Evolutionary conservation across 2,329 filamentous ascomycete genomes (phyloP).

Genomic region (Dothiorella sarmentorum): DNA sequence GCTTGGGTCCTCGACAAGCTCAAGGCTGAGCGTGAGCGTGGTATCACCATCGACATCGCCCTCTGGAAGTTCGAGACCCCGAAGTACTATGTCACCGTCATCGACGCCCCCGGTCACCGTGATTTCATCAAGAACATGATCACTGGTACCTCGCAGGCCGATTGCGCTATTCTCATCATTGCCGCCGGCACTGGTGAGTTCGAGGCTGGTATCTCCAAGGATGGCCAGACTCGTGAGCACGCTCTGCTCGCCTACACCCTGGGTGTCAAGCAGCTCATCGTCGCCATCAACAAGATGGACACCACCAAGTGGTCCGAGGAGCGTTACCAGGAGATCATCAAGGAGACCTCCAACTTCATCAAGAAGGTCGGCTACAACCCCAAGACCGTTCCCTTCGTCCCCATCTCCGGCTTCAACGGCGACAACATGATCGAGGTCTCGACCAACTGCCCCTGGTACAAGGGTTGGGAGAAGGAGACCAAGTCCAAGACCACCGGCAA

Average conservation of each 20-base stretch:
- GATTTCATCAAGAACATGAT: conserved; percentile 99
- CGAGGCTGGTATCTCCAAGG: conserved; percentile 99
- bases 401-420: conserved; percentile 99
- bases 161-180: conserved; percentile 99
- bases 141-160: conserved; percentile 99
- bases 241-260: conserved; percentile 99
- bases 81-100: conserved; percentile 97
- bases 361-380: conserved; percentile 99
- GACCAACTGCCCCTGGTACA: conserved; percentile 99
- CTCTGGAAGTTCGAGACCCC: conserved; percentile 99
- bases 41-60: conserved; percentile 99
- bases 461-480: conserved; percentile 99
- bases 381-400: conserved; percentile 96
- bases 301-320: conserved; percentile 97
- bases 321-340: conserved; percentile 98
- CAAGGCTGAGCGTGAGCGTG: conserved; percentile 99
- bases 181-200: conserved; percentile 99
- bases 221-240: conserved; percentile 99
- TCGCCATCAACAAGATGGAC: conserved; percentile 99
- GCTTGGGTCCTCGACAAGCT: conserved; percentile 99
- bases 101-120: conserved; percentile 98
- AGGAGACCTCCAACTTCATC: conserved; percentile 99
- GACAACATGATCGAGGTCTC: conserved; percentile 98
- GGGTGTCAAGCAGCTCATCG: conserved; percentile 99
- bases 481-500: conserved; percentile 87